phyloP scores from a whole-genome alignment of 768 basidiomycete species.

The Leccinum sublutescens region DNA sequence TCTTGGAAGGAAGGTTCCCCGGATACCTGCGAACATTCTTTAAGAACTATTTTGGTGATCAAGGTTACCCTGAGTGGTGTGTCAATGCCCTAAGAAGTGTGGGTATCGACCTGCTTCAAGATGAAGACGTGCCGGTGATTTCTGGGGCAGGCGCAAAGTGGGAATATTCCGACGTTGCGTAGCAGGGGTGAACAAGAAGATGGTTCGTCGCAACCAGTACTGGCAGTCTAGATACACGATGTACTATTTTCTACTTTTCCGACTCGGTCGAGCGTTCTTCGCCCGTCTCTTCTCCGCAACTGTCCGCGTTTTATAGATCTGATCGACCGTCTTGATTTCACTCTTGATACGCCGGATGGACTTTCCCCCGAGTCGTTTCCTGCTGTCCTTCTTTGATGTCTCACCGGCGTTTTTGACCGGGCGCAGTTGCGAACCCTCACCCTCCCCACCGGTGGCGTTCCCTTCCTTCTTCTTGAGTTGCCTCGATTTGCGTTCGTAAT shows the following conservation, averaged over 20 bases:
- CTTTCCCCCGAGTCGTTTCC: slow-evolving; percentile 57
- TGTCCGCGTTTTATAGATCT: slow-evolving; percentile 79
- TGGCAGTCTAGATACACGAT: slow-evolving; percentile 5
- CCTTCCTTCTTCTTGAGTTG: slow-evolving; percentile 58
- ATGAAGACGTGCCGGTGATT: slow-evolving; percentile 46
- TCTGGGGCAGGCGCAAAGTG: slow-evolving; percentile 70
- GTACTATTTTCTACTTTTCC: slow-evolving; percentile 31
- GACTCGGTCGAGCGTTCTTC: slow-evolving; percentile 78
- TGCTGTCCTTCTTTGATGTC: slow-evolving; percentile 29
- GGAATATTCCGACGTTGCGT: slow-evolving; percentile 62
- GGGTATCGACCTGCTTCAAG: slow-evolving; percentile 77
- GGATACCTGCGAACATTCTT: slow-evolving; percentile 77
- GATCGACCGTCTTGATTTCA: slow-evolving; percentile 84
- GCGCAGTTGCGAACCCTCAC: slow-evolving; percentile 22
- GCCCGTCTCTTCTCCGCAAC: slow-evolving; percentile 60
- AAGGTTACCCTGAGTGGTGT: slow-evolving; percentile 87
- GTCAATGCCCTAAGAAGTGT: slow-evolving; percentile 81
- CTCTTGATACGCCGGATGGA: slow-evolving; percentile 63
- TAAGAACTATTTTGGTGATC: slow-evolving; percentile 67
- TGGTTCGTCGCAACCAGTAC: background rate
- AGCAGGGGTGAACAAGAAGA: slow-evolving; percentile 2
- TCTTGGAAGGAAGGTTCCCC: slow-evolving; percentile 75
- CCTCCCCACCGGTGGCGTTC: slow-evolving; percentile 25
- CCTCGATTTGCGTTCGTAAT: slow-evolving; percentile 73
- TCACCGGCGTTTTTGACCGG: slow-evolving; percentile 31